Evolutionary conservation across 2,329 filamentous ascomycete genomes (phyloP), one percentile per base, ranked within the genome.

Genomic region (Penicillium decumbens): DNA sequence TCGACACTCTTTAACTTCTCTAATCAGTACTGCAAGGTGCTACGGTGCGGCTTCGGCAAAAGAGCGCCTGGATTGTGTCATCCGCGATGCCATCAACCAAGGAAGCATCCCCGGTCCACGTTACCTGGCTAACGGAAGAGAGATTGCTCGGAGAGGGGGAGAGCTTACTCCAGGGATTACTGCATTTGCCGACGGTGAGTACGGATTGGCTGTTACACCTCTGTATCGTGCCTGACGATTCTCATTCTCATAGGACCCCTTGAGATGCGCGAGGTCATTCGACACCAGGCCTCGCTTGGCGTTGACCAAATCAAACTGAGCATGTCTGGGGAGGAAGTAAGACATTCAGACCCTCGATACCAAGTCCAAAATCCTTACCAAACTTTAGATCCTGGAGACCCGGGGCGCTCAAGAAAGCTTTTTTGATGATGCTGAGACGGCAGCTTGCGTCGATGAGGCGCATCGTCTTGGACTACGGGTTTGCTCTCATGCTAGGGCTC

Each of bases 361-460:
- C 3, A 23, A 23, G 3, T 1, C 20, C 20, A 23, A 23, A 23
- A 23, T 2, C 3, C 20, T 27, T 27, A 27, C 25, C 25, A 27
- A 5, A 2, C 2, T 27, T 27, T 39, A 41, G 20, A 41, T 41
- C 10, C 10, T n/a, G 6, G 39, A 41, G 27, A 9, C n/a, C 7
- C 9, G 20, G 61, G 70, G 58, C 55, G 70, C 70, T 0, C 63
- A 72, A 48, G 69, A 74, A 33, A 72, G 69, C 47, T 75, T 74
- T 51, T 75, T 69, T 49, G 68, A 65, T 1, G 65, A 72, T 15
- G 70, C 69, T 23, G 72, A 75, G 52, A 75, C 72, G 0, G 68
- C 65, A 12, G 72, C 71, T 1, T 72, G 69, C 39, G 72, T 75
- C 0, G 72, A 75, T 7, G 72, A 74, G 51, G 73, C 65, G 0